Conservation (phyloP, 352 stramenopile species). For the Phytopythium boreale region DNA sequence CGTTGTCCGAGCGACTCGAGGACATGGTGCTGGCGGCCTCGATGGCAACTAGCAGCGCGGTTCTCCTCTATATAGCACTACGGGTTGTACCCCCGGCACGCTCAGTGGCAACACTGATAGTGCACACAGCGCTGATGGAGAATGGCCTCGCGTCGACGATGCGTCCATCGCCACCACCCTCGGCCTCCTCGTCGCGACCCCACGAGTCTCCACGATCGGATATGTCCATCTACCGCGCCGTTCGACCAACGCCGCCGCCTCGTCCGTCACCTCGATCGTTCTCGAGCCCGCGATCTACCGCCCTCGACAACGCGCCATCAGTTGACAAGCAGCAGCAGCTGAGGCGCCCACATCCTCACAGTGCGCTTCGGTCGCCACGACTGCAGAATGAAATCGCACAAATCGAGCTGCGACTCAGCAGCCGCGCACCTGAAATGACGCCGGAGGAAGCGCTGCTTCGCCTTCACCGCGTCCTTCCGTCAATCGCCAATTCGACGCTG, state of each 20-base stretch:
- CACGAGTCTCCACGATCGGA: not conserved
- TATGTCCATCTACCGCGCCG: not conserved
- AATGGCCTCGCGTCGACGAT: not conserved
- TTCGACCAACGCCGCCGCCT: slow-evolving; percentile 1
- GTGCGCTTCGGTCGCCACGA: slow-evolving; percentile 25
- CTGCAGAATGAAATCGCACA: slow-evolving; percentile 30
- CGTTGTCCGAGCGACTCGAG: not conserved
- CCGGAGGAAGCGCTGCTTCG: slow-evolving; percentile 28
- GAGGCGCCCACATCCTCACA: not conserved
- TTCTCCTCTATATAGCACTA: not conserved
- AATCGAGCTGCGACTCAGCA: slow-evolving; percentile 21
- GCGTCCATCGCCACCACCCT: not conserved
- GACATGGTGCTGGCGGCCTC: not conserved
- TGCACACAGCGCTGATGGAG: not conserved
- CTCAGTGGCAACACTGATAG: not conserved
- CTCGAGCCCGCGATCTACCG: not conserved
- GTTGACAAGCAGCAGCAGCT: not conserved
- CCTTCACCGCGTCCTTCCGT: slow-evolving; percentile 16
- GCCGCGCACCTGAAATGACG: slow-evolving; percentile 12
- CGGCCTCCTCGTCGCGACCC: not conserved
- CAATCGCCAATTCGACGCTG: not conserved
- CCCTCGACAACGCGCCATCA: not conserved
- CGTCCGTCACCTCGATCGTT: not conserved
- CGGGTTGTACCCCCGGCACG: not conserved
- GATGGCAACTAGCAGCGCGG: not conserved